These are phyloP conservation scores for Stentor coeruleus DNA, from an alignment of 73 alveolate genomes.

Conservation along the genomic window DNA sequence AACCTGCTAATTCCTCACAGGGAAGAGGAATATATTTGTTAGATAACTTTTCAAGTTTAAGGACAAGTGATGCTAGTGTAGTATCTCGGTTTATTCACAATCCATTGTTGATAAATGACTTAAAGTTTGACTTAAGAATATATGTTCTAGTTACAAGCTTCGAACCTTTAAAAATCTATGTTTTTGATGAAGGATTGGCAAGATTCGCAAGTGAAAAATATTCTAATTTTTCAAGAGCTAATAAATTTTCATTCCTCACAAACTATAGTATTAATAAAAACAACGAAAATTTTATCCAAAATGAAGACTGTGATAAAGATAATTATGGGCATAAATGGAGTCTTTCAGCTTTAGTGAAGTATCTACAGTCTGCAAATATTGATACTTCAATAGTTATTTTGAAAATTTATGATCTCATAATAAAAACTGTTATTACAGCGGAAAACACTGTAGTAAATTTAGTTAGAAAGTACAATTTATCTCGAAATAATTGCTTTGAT, in stretches of 20 bases:
- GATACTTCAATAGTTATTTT: slow-evolving; percentile 33
- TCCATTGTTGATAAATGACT: slow-evolving; percentile 81
- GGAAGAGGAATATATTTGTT: slow-evolving; percentile 76
- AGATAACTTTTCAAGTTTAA: slow-evolving; percentile 43
- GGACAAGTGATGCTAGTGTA: slow-evolving; percentile 47
- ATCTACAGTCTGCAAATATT: slow-evolving; percentile 34
- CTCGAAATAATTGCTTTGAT: slow-evolving; percentile 80
- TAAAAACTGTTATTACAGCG: slow-evolving; percentile 76
- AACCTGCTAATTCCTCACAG: slow-evolving; percentile 76
- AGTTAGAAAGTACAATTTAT: slow-evolving; percentile 65
- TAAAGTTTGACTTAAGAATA: slow-evolving; percentile 81
- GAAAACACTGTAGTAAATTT: slow-evolving; percentile 63
- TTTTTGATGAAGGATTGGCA: slow-evolving; percentile 87
- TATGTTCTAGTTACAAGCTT: slow-evolving; percentile 84
- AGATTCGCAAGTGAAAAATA: slow-evolving; percentile 74
- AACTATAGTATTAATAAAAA: slow-evolving; percentile 86
- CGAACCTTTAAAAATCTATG: slow-evolving; percentile 81
- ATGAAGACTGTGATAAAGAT: slow-evolving; percentile 69
- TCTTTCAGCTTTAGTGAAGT: slow-evolving; percentile 44
- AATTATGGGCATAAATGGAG: slow-evolving; percentile 81
- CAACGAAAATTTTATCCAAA: slow-evolving; percentile 70
- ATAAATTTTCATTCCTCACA: slow-evolving; percentile 80
- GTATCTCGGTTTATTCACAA: slow-evolving; percentile 69
- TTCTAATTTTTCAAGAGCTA: slow-evolving; percentile 37
- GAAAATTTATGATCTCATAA: slow-evolving; percentile 72